phyloP scores from a whole-genome alignment of 495 filamentous ascomycete species.

The Trichoderma orchidacearum region DNA sequence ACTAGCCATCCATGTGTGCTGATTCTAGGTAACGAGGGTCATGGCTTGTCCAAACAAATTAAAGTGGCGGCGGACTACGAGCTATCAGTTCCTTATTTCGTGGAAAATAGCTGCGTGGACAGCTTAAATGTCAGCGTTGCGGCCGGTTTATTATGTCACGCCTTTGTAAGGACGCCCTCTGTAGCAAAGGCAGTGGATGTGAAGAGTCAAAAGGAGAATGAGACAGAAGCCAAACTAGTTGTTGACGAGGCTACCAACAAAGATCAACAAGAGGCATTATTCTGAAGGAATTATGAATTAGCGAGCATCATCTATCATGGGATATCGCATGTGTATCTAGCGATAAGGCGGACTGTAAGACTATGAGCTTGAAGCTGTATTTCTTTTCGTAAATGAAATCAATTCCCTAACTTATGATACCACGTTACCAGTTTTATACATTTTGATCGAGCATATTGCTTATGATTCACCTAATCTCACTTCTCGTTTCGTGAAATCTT shows the following conservation, averaged over 20 bases:
- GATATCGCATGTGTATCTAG: too few species aligned
- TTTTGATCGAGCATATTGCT: too few species aligned
- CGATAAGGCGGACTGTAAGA: too few species aligned
- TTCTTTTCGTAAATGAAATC: too few species aligned
- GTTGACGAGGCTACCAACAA: constrained; percentile 6
- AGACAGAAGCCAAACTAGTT: background rate
- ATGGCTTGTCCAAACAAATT: constrained; percentile 51
- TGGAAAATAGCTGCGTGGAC: constrained; percentile 39
- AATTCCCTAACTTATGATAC: too few species aligned
- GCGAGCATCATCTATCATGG: too few species aligned
- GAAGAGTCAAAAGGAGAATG: constrained; percentile 5
- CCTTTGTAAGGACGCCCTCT: constrained; percentile 23
- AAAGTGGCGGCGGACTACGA: constrained; percentile 47
- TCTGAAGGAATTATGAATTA: background rate
- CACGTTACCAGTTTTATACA: too few species aligned
- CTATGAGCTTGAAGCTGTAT: too few species aligned
- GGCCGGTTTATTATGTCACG: constrained; percentile 58
- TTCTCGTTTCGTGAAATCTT: too few species aligned
- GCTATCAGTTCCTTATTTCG: constrained; percentile 35
- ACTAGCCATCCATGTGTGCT: constrained; percentile 53
- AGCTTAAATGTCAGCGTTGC: constrained; percentile 85
- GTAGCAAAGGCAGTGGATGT: background rate
- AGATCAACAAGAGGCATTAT: constrained; percentile 5
- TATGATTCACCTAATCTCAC: too few species aligned
- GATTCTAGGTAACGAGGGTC: constrained; percentile 72